Evolutionary conservation across 2,329 filamentous ascomycete genomes (phyloP), one percentile per base, ranked within the genome.

Genomic region (Diplodia corticola): DNA sequence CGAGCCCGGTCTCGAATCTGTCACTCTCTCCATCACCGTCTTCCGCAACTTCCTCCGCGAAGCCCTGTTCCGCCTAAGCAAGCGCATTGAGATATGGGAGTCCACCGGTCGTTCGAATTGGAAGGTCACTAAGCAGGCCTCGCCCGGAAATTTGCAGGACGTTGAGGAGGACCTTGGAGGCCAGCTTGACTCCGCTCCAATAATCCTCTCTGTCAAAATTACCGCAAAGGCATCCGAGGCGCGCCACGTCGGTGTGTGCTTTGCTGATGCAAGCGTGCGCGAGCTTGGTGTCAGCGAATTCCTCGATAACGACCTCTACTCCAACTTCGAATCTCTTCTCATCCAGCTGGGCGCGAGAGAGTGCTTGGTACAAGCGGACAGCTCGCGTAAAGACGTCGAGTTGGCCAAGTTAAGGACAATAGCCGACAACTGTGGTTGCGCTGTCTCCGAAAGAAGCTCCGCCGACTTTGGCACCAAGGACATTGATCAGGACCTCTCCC

Each of bases 261-360:
- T 99, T 75, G 96, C 95, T 7, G 95, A 99, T 82, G 95, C 96
- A 0, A 97, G 92, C 70, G 94, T 98, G 28, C 86, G 95, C 61
- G 95, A 99, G 81, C 85, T 99, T 2, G 95, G 95, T 9, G 93
- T 99, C 64, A 97, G 92, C 82, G 96, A 99, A 76, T 99, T 99
- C 70, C 86, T 97, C n/a, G 95, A 99, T 83, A 99, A 98, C 74
- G 95, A 99, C 75, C 84, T 97, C 10, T 99, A 96, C 81, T 98
- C 94, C 63, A 99, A 99, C 77, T 96, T 99, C 71, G 95, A 99
- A 80, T 93, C 93, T 3, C 84, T 99, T 20, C 86, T 99, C 63
- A 99, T 99, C 70, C 96, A 99, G 76, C 87, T 99, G 3, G 95
- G 95, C 5, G 92, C 97, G 22, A 95, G 93, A 75, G 95, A 99